Conservation (phyloP, 73 alveolate species). For the Tetrahymena thermophila region DNA sequence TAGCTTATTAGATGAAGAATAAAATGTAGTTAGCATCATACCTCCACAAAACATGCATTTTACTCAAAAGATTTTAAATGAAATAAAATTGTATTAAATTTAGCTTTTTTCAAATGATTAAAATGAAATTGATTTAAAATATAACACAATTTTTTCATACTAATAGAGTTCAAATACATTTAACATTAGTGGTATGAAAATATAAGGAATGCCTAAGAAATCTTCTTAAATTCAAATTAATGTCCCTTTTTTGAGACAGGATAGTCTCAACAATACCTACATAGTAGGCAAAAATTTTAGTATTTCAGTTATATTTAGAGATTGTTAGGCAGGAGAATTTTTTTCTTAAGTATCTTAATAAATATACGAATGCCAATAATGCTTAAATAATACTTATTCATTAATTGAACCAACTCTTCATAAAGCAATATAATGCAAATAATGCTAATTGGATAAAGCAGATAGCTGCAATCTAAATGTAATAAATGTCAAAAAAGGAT, state of each 20-base stretch:
- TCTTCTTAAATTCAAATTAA: not conserved
- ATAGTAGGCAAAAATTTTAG: too few relatives aligned
- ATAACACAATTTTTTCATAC: not conserved
- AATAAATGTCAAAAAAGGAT: not conserved
- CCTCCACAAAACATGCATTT: too few relatives aligned
- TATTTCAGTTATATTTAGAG: not conserved
- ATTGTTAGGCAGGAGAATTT: not conserved
- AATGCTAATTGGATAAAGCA: not conserved
- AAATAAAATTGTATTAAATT: too few relatives aligned
- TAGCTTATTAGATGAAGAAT: too few relatives aligned
- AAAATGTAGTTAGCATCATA: too few relatives aligned
- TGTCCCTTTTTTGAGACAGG: not conserved
- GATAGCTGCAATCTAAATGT: not conserved
- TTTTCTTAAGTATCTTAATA: not conserved
- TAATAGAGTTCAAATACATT: too few relatives aligned
- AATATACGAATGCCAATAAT: not conserved
- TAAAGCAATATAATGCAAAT: not conserved
- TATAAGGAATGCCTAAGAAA: not conserved
- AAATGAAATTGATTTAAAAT: not conserved
- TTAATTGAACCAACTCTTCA: not conserved
- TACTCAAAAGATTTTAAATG: too few relatives aligned
- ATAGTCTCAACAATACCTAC: too few relatives aligned
- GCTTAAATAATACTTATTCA: not conserved
- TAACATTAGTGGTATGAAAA: not conserved
- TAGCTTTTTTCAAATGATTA: not conserved